Evolutionary conservation across 2,329 filamentous ascomycete genomes (phyloP), one percentile per base, ranked within the genome.

Genomic region (Fusarium fujikuroi): DNA sequence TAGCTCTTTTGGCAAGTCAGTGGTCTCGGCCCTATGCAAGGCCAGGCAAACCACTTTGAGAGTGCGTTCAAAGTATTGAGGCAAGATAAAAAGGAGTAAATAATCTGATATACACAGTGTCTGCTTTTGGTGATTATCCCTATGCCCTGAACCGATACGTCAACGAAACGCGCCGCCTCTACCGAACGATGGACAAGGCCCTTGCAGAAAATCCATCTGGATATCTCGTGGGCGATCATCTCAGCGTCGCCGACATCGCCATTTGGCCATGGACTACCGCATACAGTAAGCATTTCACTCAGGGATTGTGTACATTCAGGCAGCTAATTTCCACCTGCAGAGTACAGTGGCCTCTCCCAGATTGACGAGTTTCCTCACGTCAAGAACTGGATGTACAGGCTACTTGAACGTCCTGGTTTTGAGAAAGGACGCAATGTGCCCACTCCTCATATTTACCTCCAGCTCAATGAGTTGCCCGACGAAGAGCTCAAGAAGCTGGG

Each of bases 141-240:
- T 97, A 97, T 81, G 93, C 92, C 69, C 89, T 96, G 63, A 90
- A 93, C 77, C 89, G 94, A 46, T 97, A 97, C 83, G 84, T 87
- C 79, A 95, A 94, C 79, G 95, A 97, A 84, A 94, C 92, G 1
- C 87, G 91, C n/a, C 91, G 95, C 11, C 86, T 97, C 7, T 97
- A 96, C 83, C 86, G 90, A 56, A 92, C 94, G 25, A 84, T 97
- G 68, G 91, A 97, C 77, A 89, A 87, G 54, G 90, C 94, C 64
- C 88, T 97, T 46, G 80, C 83, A 69, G 85, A 86, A 75, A 87
- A 86, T 7, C 79, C 81, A 14, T 87, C 86, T 0, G 88, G 87
- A 10, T 92, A 86, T 78, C 82, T 92, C 16, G 89, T 92, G 42
- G 93, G 92, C 32, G 88, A 93, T 79, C 89, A 89, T 69, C 84